A percentile compares a stretch with the other conserved stretches of the same genome.
These are phyloP conservation scores for Salisapilia sapeloensis DNA, from an alignment of 352 stramenopile species.

Conservation along the genomic window DNA sequence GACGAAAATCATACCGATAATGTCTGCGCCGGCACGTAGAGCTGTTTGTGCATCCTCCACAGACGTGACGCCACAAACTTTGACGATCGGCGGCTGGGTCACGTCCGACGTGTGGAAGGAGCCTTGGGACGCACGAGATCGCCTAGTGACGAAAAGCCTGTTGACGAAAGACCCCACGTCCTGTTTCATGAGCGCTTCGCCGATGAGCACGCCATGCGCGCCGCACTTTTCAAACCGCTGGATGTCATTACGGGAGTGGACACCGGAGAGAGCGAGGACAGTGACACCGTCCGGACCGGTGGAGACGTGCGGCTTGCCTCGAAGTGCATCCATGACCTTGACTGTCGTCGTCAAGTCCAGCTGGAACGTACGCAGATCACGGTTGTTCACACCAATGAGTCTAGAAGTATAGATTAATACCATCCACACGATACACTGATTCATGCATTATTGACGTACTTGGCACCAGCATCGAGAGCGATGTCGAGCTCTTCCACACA, in stretches of 20 bases:
- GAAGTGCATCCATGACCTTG: constrained; percentile 76
- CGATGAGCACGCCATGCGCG: constrained; percentile 85
- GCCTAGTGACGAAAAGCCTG: constrained; percentile 25
- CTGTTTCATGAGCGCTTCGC: constrained; percentile 95
- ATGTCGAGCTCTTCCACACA: constrained; percentile 89
- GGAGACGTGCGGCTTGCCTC: constrained; percentile 29
- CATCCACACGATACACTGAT: neutral
- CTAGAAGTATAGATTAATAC: constrained; percentile 4
- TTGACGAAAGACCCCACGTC: constrained; percentile 81
- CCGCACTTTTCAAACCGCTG: constrained; percentile 82
- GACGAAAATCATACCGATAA: constrained; percentile 96
- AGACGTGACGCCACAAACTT: constrained; percentile 93
- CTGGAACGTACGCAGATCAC: constrained; percentile 97
- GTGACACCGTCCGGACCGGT: constrained; percentile 66
- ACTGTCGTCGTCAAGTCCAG: constrained; percentile 93
- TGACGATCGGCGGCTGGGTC: constrained; percentile 34
- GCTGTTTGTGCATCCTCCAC: constrained; percentile 86
- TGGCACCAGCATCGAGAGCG: constrained; percentile 81
- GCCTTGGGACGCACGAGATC: constrained; percentile 16
- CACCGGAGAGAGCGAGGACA: constrained; percentile 91
- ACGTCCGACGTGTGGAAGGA: neutral
- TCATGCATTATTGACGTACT: constrained; percentile 5
- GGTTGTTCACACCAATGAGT: constrained; percentile 98
- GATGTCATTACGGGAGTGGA: constrained; percentile 88
- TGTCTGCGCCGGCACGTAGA: constrained; percentile 84